Percentiles rank a stretch among this genome's conserved stretches.
Conservation (phyloP, 208 protist species). For the Trypanosoma platydactyli region DNA sequence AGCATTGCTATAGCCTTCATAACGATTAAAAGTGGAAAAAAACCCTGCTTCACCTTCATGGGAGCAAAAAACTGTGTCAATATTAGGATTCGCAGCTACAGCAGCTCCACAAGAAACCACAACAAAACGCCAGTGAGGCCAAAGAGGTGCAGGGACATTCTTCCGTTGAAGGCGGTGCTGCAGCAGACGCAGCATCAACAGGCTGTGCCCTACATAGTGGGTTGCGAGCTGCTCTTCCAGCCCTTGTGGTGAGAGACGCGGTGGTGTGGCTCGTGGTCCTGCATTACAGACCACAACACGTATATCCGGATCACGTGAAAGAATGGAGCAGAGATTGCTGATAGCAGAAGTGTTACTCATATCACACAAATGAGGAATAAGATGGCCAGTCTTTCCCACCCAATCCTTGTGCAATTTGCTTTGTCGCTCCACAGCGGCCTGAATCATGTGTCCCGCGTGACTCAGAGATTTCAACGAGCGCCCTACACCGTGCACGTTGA, state of each 20-base stretch:
- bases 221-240: conserved; percentile 67
- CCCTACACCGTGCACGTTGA: conserved; percentile 69
- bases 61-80: conserved; percentile 33
- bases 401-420: conserved; percentile 66
- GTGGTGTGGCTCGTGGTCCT: conserved; percentile 39
- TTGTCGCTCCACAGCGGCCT: conserved; percentile 50
- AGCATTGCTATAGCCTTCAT: conserved; percentile 46
- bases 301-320: conserved; percentile 45
- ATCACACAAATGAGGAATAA: conserved; percentile 60
- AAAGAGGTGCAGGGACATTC: conserved; percentile 1
- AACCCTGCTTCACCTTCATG: conserved; percentile 29
- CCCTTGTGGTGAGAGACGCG: conserved; percentile 37
- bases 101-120: conserved; percentile 48
- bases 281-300: conserved; percentile 61
- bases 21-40: conserved; percentile 31
- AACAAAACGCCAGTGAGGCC: conserved; percentile 50
- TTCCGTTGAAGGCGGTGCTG: conserved; percentile 32
- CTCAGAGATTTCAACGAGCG: conserved; percentile 31
- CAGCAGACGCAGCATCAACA: conserved; percentile 56
- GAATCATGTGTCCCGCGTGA: conserved; percentile 39
- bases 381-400: conserved; percentile 35
- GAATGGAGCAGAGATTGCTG: conserved; percentile 34
- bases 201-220: conserved; percentile 58
- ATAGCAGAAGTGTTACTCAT: conserved; percentile 59
- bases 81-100: conserved; percentile 35